Conservation (phyloP, 164 flowering plant species). For the Magnolia officinalis region DNA sequence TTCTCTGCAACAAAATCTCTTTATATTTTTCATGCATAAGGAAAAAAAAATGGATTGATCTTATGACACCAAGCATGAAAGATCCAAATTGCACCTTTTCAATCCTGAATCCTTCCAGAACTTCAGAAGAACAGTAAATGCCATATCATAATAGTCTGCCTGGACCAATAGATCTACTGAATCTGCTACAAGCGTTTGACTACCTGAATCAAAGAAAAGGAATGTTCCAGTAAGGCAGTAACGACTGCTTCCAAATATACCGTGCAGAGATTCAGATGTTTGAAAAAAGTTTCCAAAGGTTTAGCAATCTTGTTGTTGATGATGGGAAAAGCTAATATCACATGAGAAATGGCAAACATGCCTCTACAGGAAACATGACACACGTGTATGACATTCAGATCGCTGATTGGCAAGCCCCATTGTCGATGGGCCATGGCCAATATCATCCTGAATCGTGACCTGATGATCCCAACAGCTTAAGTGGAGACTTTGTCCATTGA, state of each 20-base stretch:
- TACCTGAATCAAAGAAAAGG: constrained; percentile 36
- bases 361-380: no score
- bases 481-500: no score
- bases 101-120: constrained; percentile 75
- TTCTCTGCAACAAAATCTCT: constrained; percentile 42
- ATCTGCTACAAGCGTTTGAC: constrained; percentile 40
- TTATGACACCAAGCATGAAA: neutral
- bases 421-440: no score
- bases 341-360: neutral
- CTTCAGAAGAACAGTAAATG: constrained; percentile 69
- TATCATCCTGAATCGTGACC: no score
- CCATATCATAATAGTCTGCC: constrained; percentile 73
- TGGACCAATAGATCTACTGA: constrained; percentile 67
- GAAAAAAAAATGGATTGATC: neutral
- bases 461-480: no score
- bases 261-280: neutral
- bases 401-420: no score
- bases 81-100: constrained; percentile 43
- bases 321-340: neutral
- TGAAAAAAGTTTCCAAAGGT: neutral
- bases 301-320: neutral
- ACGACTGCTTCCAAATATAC: neutral
- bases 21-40: neutral
- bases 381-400: no score
- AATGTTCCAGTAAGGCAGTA: neutral